Evolutionary conservation across 352 stramenopile species (phyloP).

Genomic region (Globisporangium ultimum): DNA sequence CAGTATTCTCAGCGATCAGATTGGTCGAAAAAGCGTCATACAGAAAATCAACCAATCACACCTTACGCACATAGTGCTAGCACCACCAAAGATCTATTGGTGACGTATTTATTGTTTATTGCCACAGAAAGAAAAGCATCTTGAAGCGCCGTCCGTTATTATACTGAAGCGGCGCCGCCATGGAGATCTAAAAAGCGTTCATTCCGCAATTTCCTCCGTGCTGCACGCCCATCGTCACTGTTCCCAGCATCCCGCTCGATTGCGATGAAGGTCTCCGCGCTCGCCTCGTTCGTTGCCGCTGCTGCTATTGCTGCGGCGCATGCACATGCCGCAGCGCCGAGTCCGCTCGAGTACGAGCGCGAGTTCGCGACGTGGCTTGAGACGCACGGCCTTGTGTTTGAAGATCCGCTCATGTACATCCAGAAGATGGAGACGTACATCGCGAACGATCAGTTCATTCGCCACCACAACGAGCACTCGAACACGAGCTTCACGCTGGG

Average conservation of each 20-base stretch:
- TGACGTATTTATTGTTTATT: background rate
- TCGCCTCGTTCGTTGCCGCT: slow-evolving; percentile 9
- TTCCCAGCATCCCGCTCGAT: background rate
- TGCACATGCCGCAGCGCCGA: background rate
- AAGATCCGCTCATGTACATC: slow-evolving; percentile 20
- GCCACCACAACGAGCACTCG: slow-evolving; percentile 15
- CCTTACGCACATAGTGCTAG: background rate
- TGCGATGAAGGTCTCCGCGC: slow-evolving; percentile 12
- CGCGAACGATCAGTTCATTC: slow-evolving; percentile 26
- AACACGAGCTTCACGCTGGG: slow-evolving; percentile 21
- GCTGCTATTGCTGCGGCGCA: background rate
- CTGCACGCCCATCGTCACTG: background rate
- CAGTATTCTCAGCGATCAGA: background rate
- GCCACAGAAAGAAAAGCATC: background rate
- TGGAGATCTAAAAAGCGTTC: background rate
- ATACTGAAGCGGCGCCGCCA: background rate
- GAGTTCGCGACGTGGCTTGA: slow-evolving; percentile 23
- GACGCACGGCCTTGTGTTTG: slow-evolving; percentile 5
- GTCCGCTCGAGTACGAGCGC: slow-evolving; percentile 19
- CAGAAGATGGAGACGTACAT: slow-evolving; percentile 22
- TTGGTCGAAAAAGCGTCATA: background rate
- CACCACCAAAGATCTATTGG: background rate
- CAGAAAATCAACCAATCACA: background rate
- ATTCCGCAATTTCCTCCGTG: background rate
- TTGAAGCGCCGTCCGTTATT: background rate